Evolutionary conservation across 1,139 yeast genomes (phyloP).

Genomic region (Pichia sp.): DNA sequence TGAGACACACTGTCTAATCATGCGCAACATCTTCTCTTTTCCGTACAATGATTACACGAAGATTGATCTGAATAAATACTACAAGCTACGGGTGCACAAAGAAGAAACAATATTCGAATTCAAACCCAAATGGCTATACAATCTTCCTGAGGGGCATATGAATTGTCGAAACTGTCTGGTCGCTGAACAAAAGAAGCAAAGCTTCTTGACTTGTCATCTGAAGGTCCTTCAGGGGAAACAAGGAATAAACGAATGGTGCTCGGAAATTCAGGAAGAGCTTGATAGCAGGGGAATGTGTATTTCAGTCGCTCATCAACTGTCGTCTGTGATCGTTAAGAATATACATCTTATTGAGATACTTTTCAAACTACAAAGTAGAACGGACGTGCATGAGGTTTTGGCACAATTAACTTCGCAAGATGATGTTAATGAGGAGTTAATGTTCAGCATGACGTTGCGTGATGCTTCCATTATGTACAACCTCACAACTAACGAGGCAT

Average conservation of each 20-base stretch:
- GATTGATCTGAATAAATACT: constrained; percentile 21
- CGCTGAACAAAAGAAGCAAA: constrained; percentile 14
- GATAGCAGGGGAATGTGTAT: neutral
- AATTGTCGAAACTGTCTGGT: constrained; percentile 27
- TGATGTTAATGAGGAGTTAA: constrained; percentile 40
- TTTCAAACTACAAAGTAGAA: constrained; percentile 19
- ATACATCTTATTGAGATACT: constrained; percentile 12
- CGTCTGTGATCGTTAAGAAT: too few relatives aligned
- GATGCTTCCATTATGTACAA: constrained; percentile 47
- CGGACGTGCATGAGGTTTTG: constrained; percentile 20
- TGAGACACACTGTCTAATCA: constrained; percentile 17
- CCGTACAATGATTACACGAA: neutral
- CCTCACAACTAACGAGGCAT: constrained; percentile 25
- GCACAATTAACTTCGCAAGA: constrained; percentile 28
- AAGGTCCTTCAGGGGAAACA: constrained; percentile 13
- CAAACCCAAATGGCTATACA: constrained; percentile 29
- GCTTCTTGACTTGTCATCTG: constrained; percentile 17
- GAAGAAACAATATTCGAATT: constrained; percentile 22
- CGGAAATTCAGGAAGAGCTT: constrained; percentile 12
- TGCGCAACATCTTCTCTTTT: constrained; percentile 19
- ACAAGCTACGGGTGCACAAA: constrained; percentile 14
- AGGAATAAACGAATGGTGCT: constrained; percentile 18
- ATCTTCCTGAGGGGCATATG: constrained; percentile 9
- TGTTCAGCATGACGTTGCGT: constrained; percentile 47
- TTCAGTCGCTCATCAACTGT: too few relatives aligned